Evolutionary conservation across 2,329 filamentous ascomycete species (phyloP).

Genomic region (Mollisia scopiformis): DNA sequence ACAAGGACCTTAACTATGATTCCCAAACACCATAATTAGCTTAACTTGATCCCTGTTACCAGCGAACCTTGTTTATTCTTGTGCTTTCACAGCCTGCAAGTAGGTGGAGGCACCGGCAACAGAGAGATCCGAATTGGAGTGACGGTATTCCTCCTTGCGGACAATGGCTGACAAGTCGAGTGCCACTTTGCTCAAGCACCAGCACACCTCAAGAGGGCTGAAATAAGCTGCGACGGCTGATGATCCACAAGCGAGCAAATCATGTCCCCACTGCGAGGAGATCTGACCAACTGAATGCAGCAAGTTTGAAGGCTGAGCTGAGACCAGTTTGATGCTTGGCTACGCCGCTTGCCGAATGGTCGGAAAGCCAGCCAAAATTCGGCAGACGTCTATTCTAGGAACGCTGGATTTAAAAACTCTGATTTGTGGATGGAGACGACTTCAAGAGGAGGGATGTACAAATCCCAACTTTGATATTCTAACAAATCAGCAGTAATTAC

Average conservation of each 20-base stretch:
- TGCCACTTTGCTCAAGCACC: too few relatives aligned
- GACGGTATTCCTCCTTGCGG: not conserved
- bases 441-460: not conserved
- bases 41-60: not conserved
- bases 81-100: not conserved
- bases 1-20: not conserved
- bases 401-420: too few relatives aligned
- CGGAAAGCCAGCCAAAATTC: not conserved
- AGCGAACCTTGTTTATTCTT: not conserved
- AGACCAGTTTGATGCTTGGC: not conserved
- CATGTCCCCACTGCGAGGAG: not conserved
- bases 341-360: not conserved
- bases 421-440: not conserved
- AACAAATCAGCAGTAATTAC: too few relatives aligned
- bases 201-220: not conserved
- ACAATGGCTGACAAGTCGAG: not conserved
- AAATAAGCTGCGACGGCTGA: not conserved
- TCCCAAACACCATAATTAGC: constrained; percentile 2
- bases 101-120: not conserved
- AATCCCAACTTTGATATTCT: too few relatives aligned
- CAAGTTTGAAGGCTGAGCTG: not conserved
- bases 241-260: constrained; percentile 3
- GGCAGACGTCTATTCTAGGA: not conserved
- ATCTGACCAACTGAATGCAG: not conserved
- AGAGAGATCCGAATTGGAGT: not conserved